Evolutionary conservation across 805 yeast genomes (phyloP).

Genomic region (Saturnispora dispora): DNA sequence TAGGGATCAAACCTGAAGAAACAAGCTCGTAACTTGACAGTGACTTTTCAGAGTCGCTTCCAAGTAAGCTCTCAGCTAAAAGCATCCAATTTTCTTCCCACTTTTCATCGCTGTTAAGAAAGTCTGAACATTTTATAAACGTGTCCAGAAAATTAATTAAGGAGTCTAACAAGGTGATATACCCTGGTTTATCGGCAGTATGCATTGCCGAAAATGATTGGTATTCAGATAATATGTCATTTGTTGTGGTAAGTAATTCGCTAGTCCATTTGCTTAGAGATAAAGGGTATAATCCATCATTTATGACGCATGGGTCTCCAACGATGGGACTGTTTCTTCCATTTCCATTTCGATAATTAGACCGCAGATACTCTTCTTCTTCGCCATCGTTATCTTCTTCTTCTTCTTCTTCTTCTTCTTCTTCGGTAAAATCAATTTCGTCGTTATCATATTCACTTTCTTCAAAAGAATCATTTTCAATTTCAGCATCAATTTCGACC

Average conservation of each 20-base stretch:
- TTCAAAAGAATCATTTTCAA: slow-evolving; percentile 14
- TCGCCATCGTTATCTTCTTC: slow-evolving; percentile 23
- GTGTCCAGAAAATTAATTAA: slow-evolving; percentile 7
- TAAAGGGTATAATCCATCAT: slow-evolving; percentile 15
- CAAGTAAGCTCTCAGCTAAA: slow-evolving; percentile 19
- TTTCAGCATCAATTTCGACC: slow-evolving; percentile 13
- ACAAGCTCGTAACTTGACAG: slow-evolving; percentile 71
- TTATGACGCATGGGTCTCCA: slow-evolving; percentile 14
- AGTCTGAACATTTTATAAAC: neutral
- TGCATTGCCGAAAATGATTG: neutral
- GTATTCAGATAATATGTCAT: slow-evolving; percentile 3
- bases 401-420: slow-evolving; percentile 16
- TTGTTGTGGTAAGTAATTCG: neutral
- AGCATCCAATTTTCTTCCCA: slow-evolving; percentile 32
- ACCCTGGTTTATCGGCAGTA: neutral
- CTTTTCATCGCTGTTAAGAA: slow-evolving; percentile 21
- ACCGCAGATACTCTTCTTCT: slow-evolving; percentile 15
- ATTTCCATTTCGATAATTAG: slow-evolving; percentile 5
- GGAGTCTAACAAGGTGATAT: slow-evolving; percentile 1
- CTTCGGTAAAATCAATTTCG: slow-evolving; percentile 15
- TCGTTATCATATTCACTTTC: slow-evolving; percentile 17
- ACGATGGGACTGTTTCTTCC: slow-evolving; percentile 11
- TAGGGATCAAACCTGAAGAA: slow-evolving; percentile 53
- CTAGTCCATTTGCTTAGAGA: slow-evolving; percentile 5
- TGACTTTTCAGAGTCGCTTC: slow-evolving; percentile 3